phyloP scores from a whole-genome alignment of 495 filamentous ascomycete genomes.

The Aspergillus affinis region DNA sequence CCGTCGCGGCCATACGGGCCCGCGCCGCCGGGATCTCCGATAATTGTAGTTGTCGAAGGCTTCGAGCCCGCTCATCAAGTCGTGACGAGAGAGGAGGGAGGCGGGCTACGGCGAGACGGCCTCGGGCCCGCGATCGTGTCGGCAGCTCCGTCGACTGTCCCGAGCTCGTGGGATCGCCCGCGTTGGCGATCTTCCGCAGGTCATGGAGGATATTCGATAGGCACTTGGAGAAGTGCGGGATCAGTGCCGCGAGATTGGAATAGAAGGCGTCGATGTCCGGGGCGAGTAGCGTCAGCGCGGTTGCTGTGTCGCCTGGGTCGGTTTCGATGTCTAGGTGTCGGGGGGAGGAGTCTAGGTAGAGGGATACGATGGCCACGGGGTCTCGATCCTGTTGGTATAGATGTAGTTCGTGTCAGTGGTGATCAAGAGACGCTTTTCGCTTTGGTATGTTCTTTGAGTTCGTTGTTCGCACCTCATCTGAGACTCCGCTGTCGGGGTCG shows the following conservation, averaged over 20 bases:
- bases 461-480: conserved; percentile 32
- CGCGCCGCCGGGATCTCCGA: conserved; percentile 35
- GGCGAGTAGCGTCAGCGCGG: conserved; percentile 34
- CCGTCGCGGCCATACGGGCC: conserved; percentile 37
- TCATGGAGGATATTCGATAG: conserved; percentile 27
- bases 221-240: conserved; percentile 26
- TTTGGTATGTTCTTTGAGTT: background rate
- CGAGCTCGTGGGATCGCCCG: conserved; percentile 9
- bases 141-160: background rate
- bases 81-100: conserved; percentile 29
- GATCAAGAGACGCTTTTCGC: background rate
- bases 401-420: background rate
- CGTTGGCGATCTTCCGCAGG: conserved; percentile 31
- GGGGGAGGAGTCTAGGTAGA: conserved; percentile 40
- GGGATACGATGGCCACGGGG: conserved; percentile 32
- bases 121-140: conserved; percentile 28
- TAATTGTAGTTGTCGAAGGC: conserved; percentile 31
- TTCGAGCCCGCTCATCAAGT: conserved; percentile 25
- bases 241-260: conserved; percentile 30
- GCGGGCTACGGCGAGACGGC: conserved; percentile 28
- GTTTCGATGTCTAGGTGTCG: conserved; percentile 25
- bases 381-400: conserved; percentile 33
- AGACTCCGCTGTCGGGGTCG: conserved; percentile 32
- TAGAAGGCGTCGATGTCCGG: conserved; percentile 42
- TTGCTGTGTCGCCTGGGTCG: conserved; percentile 17